These are phyloP conservation scores for Penicillium simplicissimum DNA, from an alignment of 495 filamentous ascomycete species.

Conservation along the genomic window DNA sequence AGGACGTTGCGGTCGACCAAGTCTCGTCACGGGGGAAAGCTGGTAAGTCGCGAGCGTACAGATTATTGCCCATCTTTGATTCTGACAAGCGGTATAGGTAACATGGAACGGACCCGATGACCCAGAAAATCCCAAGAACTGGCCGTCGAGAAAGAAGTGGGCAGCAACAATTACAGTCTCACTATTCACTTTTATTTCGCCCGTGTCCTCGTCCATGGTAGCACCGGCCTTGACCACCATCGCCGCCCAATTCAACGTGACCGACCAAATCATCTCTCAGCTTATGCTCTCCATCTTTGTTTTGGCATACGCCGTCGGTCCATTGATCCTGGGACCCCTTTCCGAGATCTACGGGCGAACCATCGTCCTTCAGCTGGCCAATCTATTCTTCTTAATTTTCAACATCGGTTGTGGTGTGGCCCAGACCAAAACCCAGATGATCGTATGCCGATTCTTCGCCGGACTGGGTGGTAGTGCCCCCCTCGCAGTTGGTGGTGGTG, in stretches of 20 bases:
- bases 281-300: slow-evolving; percentile 73
- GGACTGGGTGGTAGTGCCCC: slow-evolving; percentile 60
- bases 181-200: slow-evolving; percentile 71
- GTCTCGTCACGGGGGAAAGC: slow-evolving; percentile 25
- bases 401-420: slow-evolving; percentile 57
- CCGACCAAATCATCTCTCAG: slow-evolving; percentile 52
- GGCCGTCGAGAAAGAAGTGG: slow-evolving; percentile 61
- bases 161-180: slow-evolving; percentile 57
- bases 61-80: not conserved
- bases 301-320: slow-evolving; percentile 71
- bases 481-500: slow-evolving; percentile 57
- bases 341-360: slow-evolving; percentile 74
- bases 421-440: slow-evolving; percentile 52
- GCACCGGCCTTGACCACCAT: slow-evolving; percentile 64
- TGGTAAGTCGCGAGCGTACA: slow-evolving; percentile 22
- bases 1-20: slow-evolving; percentile 22
- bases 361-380: slow-evolving; percentile 59
- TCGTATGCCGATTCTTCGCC: slow-evolving; percentile 57
- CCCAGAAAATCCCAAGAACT: slow-evolving; percentile 61
- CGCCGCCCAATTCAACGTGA: slow-evolving; percentile 60
- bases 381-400: slow-evolving; percentile 65
- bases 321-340: slow-evolving; percentile 68
- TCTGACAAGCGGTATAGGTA: slow-evolving; percentile 30
- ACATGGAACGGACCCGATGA: slow-evolving; percentile 60
- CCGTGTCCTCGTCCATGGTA: slow-evolving; percentile 70